These are phyloP conservation scores for Cordyceps javanica DNA, from an alignment of 2,329 filamentous ascomycete species.

Conservation along the genomic window DNA sequence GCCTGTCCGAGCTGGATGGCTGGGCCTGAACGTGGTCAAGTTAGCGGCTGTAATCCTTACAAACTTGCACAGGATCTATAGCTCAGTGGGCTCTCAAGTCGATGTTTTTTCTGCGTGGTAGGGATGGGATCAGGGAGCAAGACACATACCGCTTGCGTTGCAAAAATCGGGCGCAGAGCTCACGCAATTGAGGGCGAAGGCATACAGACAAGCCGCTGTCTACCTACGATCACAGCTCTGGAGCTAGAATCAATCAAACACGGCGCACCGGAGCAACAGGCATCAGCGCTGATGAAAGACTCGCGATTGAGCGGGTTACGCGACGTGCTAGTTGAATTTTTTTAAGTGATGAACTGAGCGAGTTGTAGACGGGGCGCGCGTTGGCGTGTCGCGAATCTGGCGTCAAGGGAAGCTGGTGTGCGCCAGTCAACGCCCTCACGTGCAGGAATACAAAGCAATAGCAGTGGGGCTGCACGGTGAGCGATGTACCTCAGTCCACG, in stretches of 20 bases:
- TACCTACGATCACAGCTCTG: not conserved
- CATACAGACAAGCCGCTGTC: not conserved
- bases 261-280: not conserved
- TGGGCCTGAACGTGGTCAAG: not conserved
- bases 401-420: constrained; percentile 11
- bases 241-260: constrained; percentile 1
- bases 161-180: constrained; percentile 6
- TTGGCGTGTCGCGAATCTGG: constrained; percentile 13
- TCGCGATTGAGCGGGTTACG: not conserved
- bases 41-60: not conserved
- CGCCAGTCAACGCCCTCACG: constrained; percentile 4
- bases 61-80: not conserved
- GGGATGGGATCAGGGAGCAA: not conserved
- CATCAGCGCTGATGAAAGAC: not conserved
- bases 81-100: not conserved
- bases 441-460: constrained; percentile 5
- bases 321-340: not conserved
- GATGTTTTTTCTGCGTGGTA: not conserved
- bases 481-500: constrained; percentile 3
- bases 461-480: not conserved
- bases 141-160: not conserved
- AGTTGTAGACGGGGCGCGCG: constrained; percentile 8
- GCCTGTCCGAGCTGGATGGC: not conserved
- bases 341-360: not conserved
- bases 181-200: not conserved